A percentile compares a stretch with the other conserved stretches of the same genome.
phyloP scores from a whole-genome alignment of 2,329 filamentous ascomycete species.

The Chaetomium sp. region DNA sequence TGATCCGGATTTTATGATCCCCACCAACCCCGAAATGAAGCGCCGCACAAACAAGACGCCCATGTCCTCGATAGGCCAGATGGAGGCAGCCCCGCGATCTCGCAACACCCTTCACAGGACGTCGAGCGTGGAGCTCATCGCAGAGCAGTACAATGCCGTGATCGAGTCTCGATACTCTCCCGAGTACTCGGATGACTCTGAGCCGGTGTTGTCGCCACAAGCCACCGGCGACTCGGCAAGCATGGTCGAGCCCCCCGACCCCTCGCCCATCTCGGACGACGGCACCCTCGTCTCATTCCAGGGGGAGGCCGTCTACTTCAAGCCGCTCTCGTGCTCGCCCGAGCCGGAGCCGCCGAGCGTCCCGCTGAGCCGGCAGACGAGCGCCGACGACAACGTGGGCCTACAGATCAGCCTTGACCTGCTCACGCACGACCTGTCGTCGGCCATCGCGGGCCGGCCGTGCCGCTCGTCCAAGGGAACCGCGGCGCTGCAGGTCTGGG shows the following conservation, averaged over 20 bases:
- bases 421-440: constrained; percentile 53
- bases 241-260: not conserved
- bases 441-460: constrained; percentile 41
- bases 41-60: constrained; percentile 54
- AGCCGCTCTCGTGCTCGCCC: constrained; percentile 47
- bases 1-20: constrained; percentile 31
- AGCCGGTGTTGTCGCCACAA: constrained; percentile 31
- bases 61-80: constrained; percentile 52
- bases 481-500: constrained; percentile 54
- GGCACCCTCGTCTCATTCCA: constrained; percentile 51
- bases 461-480: constrained; percentile 39
- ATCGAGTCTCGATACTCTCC: constrained; percentile 46
- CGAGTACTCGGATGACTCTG: constrained; percentile 37
- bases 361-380: constrained; percentile 22
- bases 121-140: constrained; percentile 52
- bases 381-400: constrained; percentile 43
- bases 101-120: constrained; percentile 38
- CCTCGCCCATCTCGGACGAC: constrained; percentile 44
- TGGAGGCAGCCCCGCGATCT: constrained; percentile 42
- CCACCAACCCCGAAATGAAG: constrained; percentile 41
- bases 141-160: constrained; percentile 54
- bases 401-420: constrained; percentile 56
- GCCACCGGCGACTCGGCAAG: not conserved
- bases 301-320: constrained; percentile 52
- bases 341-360: constrained; percentile 35